These are phyloP conservation scores for Turnera subulata DNA, from an alignment of 345 rosid species.

Conservation along the genomic window DNA sequence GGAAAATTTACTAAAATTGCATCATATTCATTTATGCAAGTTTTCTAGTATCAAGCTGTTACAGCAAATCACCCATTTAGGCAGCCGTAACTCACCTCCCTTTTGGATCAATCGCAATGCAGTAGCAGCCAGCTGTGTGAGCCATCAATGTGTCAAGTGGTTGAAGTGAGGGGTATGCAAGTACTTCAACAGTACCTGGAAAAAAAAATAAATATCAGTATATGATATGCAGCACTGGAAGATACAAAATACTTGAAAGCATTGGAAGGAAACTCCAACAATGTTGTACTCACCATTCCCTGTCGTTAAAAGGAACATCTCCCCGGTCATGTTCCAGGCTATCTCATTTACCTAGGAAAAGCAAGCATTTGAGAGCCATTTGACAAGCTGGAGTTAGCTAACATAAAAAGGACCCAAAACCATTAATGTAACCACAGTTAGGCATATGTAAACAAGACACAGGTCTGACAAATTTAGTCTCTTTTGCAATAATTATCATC, in stretches of 20 bases:
- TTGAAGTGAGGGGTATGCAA: conserved; percentile 73
- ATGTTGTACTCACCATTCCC: conserved; percentile 67
- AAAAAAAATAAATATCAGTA: background rate
- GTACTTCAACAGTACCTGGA: conserved; percentile 91
- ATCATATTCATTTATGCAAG: background rate
- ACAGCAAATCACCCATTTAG: background rate
- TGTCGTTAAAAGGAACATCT: conserved; percentile 89
- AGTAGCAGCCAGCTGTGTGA: conserved; percentile 97
- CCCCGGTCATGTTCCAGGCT: conserved; percentile 97
- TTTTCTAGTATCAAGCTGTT: background rate
- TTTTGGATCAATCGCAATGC: conserved; percentile 94
- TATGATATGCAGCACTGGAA: background rate
- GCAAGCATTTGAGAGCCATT: background rate
- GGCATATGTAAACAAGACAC: background rate
- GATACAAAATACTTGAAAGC: background rate
- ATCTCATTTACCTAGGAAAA: conserved; percentile 85
- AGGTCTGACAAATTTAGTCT: too few species aligned
- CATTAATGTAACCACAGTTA: background rate
- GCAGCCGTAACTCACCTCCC: conserved; percentile 56
- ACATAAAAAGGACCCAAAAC: too few species aligned
- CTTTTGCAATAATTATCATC: too few species aligned
- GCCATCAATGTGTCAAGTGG: conserved; percentile 81
- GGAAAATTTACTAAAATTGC: background rate
- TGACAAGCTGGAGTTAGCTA: background rate
- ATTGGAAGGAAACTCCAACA: background rate